Base-by-base conservation (phyloP, 768 basidiomycete species). In the Termitomyces titanicus region DNA sequence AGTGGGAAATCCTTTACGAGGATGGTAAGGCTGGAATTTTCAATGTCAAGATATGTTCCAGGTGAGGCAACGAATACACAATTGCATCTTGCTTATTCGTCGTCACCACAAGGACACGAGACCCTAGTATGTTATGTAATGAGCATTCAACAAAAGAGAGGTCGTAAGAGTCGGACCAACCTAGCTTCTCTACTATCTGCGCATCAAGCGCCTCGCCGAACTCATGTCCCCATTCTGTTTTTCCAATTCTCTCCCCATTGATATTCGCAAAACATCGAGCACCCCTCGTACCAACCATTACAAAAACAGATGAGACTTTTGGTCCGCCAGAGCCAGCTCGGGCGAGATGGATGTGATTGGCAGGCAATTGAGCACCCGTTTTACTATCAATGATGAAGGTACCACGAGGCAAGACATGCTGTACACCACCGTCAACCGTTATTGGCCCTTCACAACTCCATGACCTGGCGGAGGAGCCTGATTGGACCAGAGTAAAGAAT, bases 211-310 rank as follows among this genome's bases (percentile, higher is more conserved):
- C 79, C 7, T 67, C 67, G 9, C 85, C 86, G 13, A 66, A 63
- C 61, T 82, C 84, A 40, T 63, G 66, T 18, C 74, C 72, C 83
- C 89, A 85, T 18, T 92, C 88, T 1, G 75, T 79, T 66, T 82
- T 89, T 4, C 78, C 82, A 18, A 92, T 68, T 43, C 81, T 75
- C 13, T 89, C 82, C 3, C 90, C 90, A 44, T 74, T 82, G 35
- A 91, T 74, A 61, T 86, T 79, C 4, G 78, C 68, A 44, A 76
- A 74, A 48, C 75, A 77, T 56, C 83, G 74, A 2, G 80, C 86
- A 50, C 84, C 83, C 61, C 81, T 87, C 10, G 70, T 67, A 18
- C 86, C 84, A 12, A 80, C 79, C 1, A 76, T 72, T 0, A 90
- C 65, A 39, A 76, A 62, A 13, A 75, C 55, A 33, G 82, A 64